These are phyloP conservation scores for Globisporangium cederbergense DNA, from an alignment of 352 stramenopile genomes.

Conservation along the genomic window DNA sequence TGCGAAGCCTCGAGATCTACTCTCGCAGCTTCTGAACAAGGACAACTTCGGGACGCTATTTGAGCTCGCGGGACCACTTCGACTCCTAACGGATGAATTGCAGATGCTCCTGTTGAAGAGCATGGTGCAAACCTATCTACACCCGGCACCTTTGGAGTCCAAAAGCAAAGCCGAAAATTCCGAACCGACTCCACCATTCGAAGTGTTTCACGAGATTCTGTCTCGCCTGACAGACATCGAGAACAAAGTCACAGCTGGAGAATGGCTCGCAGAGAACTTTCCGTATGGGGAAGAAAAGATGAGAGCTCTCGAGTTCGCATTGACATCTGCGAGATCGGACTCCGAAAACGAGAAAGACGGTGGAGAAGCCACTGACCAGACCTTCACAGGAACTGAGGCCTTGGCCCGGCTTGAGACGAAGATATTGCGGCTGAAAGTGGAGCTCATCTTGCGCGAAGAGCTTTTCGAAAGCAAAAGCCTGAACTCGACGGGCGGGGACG, in stretches of 20 bases:
- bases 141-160: background rate
- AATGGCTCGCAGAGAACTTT: slow-evolving; percentile 56
- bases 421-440: slow-evolving; percentile 33
- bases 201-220: slow-evolving; percentile 29
- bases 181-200: slow-evolving; percentile 16
- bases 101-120: slow-evolving; percentile 76
- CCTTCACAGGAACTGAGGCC: slow-evolving; percentile 38
- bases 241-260: slow-evolving; percentile 41
- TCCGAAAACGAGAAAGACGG: slow-evolving; percentile 12
- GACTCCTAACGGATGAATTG: slow-evolving; percentile 62
- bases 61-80: slow-evolving; percentile 44
- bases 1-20: slow-evolving; percentile 48
- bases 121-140: slow-evolving; percentile 33
- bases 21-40: slow-evolving; percentile 39
- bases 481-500: slow-evolving; percentile 16
- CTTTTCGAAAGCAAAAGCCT: slow-evolving; percentile 17
- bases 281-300: slow-evolving; percentile 35
- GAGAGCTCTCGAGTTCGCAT: slow-evolving; percentile 42
- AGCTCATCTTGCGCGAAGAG: slow-evolving; percentile 30
- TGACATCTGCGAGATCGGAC: slow-evolving; percentile 13
- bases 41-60: slow-evolving; percentile 52
- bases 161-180: background rate
- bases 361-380: slow-evolving; percentile 12
- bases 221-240: slow-evolving; percentile 32
- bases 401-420: slow-evolving; percentile 33